Base-by-base conservation (phyloP, 1,139 yeast species). In the Taiozyma sp. region DNA sequence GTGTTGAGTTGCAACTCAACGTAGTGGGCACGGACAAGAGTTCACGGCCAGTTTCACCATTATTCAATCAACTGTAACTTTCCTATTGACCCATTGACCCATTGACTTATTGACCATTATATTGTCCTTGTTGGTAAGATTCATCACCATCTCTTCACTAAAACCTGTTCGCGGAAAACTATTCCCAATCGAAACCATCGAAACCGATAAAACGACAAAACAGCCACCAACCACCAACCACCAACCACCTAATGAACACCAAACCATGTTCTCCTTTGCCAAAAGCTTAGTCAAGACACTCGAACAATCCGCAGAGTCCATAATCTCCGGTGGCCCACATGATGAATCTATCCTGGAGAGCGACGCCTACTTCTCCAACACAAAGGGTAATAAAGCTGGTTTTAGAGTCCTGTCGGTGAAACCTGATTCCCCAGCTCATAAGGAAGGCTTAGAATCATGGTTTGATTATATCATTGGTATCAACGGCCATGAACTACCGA, bases 391-490 rank as follows among this genome's bases (percentile, higher is more conserved):
- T 3, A 62, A 72, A 11, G 65, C 71, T 48, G 90, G 88, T 1
- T 72, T 84, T 50, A 71, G 89, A 39, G 77, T 84, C 3, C 62
- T 84, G 1, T 69, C 72, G 28, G 81, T 80, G 5, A 76, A 70
- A 42, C 66, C 68, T 37, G 69, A 64, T 48, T 74, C 83, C 1
- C 56, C 66, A 14, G 79, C 74, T 8, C 63, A 68, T 13, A 73
- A 68, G 35, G 68, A 73, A 34, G 86, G 84, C 6, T 66, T 93
- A 28, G 95, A 89, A 67, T 77, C 95, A 11, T 84, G 89, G 81
- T 93, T 91, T 63, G 98, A 93, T 66, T 91, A 76, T 64, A 81
- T 93, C 46, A 77, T 90, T 30, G 85, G 86, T 3, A 73, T 91
- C 53, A 88, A 91, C 61, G 89, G 88, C 47, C 85, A 81, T 56